A percentile compares a stretch with the other conserved stretches of the same genome.
Evolutionary conservation across 495 filamentous ascomycete species (phyloP).

Genomic region (Neurospora sp.): DNA sequence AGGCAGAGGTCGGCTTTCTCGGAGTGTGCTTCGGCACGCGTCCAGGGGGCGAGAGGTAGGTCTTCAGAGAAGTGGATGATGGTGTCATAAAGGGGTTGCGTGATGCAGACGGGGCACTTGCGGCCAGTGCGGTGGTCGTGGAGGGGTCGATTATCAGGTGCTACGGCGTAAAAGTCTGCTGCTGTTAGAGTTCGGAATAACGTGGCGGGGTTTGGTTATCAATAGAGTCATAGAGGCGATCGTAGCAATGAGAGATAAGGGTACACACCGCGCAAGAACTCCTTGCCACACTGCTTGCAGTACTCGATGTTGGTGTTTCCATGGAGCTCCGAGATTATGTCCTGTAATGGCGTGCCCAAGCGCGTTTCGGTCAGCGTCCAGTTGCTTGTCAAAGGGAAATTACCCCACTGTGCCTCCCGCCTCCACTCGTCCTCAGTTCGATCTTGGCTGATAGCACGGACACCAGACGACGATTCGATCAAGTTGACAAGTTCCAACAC

Average conservation of each 20-base stretch:
- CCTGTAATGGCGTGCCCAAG: constrained; percentile 4
- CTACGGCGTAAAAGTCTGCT: constrained; percentile 35
- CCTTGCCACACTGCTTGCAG: constrained; percentile 34
- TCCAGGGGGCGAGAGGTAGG: constrained; percentile 20
- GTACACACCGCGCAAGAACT: constrained; percentile 32
- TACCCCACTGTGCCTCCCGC: neutral
- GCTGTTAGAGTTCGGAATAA: neutral
- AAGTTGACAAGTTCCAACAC: neutral
- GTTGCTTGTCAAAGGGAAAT: neutral
- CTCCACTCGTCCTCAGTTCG: too few relatives aligned
- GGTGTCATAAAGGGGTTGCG: constrained; percentile 25
- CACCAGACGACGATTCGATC: neutral
- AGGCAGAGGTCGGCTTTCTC: constrained; percentile 33
- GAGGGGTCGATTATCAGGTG: constrained; percentile 29
- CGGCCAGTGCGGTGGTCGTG: constrained; percentile 36
- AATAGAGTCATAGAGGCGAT: neutral
- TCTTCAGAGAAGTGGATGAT: constrained; percentile 37
- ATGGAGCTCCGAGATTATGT: constrained; percentile 33
- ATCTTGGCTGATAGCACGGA: neutral
- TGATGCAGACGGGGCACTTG: constrained; percentile 27
- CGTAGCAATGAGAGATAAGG: neutral
- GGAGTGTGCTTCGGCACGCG: constrained; percentile 23
- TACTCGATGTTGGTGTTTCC: constrained; percentile 38
- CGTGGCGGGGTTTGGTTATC: neutral
- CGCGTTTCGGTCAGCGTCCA: neutral